Evolutionary conservation across 2,329 filamentous ascomycete genomes (phyloP), one percentile per base, ranked within the genome.

Genomic region (Cercospora sesami): DNA sequence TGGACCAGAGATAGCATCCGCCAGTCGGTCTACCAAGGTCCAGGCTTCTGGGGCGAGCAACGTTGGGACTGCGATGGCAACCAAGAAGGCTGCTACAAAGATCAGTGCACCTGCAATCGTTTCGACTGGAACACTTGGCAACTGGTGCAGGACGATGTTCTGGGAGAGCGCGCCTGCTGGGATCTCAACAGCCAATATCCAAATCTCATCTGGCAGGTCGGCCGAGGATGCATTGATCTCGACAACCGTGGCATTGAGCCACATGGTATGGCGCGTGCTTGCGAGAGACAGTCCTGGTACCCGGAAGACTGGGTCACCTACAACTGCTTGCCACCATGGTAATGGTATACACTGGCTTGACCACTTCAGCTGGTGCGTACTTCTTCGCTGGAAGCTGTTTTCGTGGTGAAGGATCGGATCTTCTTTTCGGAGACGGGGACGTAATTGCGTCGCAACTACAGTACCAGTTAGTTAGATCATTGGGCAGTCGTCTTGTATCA

Each of bases 201-300:
- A 4, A 63, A 63, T n/a, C 16, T 63, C 16, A 5, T 16, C n/a
- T 63, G 36, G 33, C 21, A 45, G 26, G 9, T 14, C 14, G 60
- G 60, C 12, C 36, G 60, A 14, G 60, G 60, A 23, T 66, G 64
- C 30, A 42, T 66, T 42, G 64, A 66, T 30, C 7, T 18, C 31
- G 16, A 51, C 21, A 51, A 51, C 21, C 64, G 58, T 31, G 64
- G 64, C 42, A 21, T 66, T 28, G 58, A 61, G 64, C 58, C 64
- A 10, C 42, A 65, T 12, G 64, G 64, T 18, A 51, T 65, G 23
- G 39, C 42, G 28, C 64, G 64, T n/a, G 64, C 64, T 60, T 65
- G 64, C 58, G 30, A 63, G 64, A 31, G 31, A 21, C 57, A 58
- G 42, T 59, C 64, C 39, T 30, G 23, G 12, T 21, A 12, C 4